phyloP scores from a whole-genome alignment of 208 protist genomes.

The Wallacemonas sp. region DNA sequence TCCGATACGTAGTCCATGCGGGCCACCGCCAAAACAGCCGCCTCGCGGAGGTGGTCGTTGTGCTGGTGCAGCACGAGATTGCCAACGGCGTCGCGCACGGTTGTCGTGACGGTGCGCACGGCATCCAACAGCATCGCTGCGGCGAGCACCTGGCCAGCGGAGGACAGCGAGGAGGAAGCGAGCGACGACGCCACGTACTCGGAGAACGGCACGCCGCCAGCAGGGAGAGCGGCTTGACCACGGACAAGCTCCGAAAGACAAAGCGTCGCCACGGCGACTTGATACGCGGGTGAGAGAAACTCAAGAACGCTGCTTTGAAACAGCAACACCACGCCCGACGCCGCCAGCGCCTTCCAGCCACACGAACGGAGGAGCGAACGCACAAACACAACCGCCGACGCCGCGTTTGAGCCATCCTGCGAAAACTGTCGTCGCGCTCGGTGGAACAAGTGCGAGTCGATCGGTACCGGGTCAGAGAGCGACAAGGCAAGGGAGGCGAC shows the following conservation, averaged over 20 bases:
- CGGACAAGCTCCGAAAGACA: neutral
- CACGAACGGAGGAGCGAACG: neutral
- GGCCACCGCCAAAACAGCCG: slow-evolving; percentile 38
- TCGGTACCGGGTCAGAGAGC: neutral
- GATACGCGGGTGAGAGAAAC: neutral
- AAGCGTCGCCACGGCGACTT: neutral
- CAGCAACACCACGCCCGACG: neutral
- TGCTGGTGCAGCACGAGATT: slow-evolving; percentile 18
- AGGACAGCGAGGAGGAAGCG: slow-evolving; percentile 8
- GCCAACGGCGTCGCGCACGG: slow-evolving; percentile 15
- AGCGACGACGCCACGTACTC: neutral
- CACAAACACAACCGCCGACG: neutral
- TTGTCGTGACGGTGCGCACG: slow-evolving; percentile 1
- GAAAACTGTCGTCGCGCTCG: neutral
- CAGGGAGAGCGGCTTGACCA: neutral
- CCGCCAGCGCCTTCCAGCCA: neutral
- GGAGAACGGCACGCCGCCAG: neutral
- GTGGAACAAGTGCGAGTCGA: neutral
- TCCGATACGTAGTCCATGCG: slow-evolving; percentile 42
- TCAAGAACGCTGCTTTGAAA: neutral
- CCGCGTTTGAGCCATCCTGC: neutral
- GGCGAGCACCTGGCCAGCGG: slow-evolving; percentile 2
- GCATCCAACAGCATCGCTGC: neutral
- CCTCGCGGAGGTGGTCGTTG: slow-evolving; percentile 19
- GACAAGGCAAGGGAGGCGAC: neutral